Base-by-base conservation (phyloP, 495 filamentous ascomycete genomes). In the Recurvomyces mirabilis region DNA sequence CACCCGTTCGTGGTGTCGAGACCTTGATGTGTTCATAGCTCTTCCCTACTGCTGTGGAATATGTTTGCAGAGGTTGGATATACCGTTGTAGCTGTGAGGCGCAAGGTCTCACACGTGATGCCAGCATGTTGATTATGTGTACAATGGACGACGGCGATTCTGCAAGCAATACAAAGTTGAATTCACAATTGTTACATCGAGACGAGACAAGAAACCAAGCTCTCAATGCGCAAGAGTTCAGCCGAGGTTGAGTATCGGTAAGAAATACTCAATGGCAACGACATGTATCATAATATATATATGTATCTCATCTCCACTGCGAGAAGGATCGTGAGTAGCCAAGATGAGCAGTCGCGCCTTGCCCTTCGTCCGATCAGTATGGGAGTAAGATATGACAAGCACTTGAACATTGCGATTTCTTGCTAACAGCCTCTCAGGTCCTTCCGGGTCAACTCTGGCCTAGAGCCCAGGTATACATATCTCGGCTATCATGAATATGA, bases 21-120 rank as follows among this genome's bases (percentile, higher is more conserved):
- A 85, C 77, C 23, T 85, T 63, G 54, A 98, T 77, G 61, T 82
- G 77, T 58, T 94, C 81, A 66, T 94, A 96, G 43, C 65, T 47
- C 40, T 53, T 34, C 43, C 49, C 59, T 25, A 74, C 65, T n/a
- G 70, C 62, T 7, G 77, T 82, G 58, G 75, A 85, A 38, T 56
- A 65, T 53, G 63, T 64, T 51, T 64, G 57, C 46, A 63, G 74
- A 42, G 67, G 72, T 38, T 67, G 54, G 49, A 67, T 61, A 65
- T 46, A 45, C 14, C 14, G 15, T 33, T 39, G 61, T 45, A 77
- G 70, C 60, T 68, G 70, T n/a, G 72, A 74, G 58, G 70, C 70
- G 41, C 74, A 62, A 26, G 81, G 73, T 60, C 73, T 74, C 46
- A 79, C 31, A 37, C 20, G 43, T 23, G 41, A 2, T 40, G 47